Evolutionary conservation across 805 yeast species (phyloP).

Genomic region (Monosporozyma servazzii): DNA sequence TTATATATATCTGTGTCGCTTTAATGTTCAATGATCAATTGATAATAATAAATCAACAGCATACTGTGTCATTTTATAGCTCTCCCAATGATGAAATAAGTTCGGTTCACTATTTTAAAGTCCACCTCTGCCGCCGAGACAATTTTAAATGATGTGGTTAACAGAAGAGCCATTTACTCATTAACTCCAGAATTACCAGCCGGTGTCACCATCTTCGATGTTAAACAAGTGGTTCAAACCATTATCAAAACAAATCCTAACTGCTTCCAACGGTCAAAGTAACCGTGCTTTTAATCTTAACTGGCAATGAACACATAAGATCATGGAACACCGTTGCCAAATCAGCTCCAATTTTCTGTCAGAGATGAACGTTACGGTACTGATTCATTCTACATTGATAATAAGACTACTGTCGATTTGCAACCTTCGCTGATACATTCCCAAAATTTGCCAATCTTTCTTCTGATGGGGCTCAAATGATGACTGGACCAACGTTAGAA

Average conservation of each 20-base stretch:
- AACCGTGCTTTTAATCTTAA: conserved; percentile 40
- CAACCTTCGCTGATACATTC: conserved; percentile 37
- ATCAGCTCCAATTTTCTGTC: conserved; percentile 32
- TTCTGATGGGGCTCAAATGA: conserved; percentile 42
- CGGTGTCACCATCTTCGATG: conserved; percentile 33
- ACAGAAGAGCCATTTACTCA: conserved; percentile 35
- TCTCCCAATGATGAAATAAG: too few relatives aligned
- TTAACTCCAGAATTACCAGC: conserved; percentile 37
- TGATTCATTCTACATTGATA: conserved; percentile 41
- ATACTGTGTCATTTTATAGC: too few relatives aligned
- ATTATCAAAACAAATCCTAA: conserved; percentile 41
- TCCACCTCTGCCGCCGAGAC: conserved; percentile 9
- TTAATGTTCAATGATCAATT: too few relatives aligned
- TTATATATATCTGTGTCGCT: too few relatives aligned
- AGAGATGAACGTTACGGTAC: conserved; percentile 42
- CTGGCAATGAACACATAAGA: conserved; percentile 37
- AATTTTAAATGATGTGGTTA: conserved; percentile 25
- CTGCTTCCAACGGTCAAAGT: conserved; percentile 42
- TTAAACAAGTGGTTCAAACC: conserved; percentile 34
- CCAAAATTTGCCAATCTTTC: conserved; percentile 40
- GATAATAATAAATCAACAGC: too few relatives aligned
- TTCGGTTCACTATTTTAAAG: too few relatives aligned
- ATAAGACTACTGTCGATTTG: conserved; percentile 31
- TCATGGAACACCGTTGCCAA: conserved; percentile 38
- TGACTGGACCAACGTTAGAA: conserved; percentile 40